Percentiles rank a stretch among this genome's conserved stretches.
Conservation (phyloP, 805 yeast species). For the Maudiozyma pseudohumilis region DNA sequence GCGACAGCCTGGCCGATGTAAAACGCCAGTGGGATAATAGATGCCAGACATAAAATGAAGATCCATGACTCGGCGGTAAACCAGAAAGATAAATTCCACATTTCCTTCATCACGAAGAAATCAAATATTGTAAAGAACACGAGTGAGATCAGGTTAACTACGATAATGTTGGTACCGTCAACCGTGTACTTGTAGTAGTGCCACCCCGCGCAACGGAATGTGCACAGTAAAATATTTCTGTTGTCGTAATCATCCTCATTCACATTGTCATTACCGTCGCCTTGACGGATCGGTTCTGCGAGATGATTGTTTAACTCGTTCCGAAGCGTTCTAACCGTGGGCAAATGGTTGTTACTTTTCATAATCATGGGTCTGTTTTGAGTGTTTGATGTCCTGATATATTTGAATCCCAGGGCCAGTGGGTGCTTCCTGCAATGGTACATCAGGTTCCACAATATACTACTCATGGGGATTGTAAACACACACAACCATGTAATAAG, state of each 20-base stretch:
- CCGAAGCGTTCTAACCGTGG: neutral
- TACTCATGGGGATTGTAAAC: constrained; percentile 89
- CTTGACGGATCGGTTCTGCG: neutral
- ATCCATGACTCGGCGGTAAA: constrained; percentile 52
- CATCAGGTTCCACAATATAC: constrained; percentile 55
- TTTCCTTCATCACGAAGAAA: constrained; percentile 51
- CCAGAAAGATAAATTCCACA: constrained; percentile 26
- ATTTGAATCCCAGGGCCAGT: constrained; percentile 67
- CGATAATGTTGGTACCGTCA: constrained; percentile 90
- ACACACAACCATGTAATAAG: constrained; percentile 70
- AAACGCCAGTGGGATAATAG: constrained; percentile 89
- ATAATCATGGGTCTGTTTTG: constrained; percentile 3
- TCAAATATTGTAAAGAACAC: constrained; percentile 79
- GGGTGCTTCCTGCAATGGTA: constrained; percentile 86
- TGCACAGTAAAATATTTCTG: constrained; percentile 65
- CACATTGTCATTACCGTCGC: constrained; percentile 3
- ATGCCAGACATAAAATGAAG: constrained; percentile 66
- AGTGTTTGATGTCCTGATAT: constrained; percentile 32
- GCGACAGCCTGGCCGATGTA: constrained; percentile 99
- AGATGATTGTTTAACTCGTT: neutral
- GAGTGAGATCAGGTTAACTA: constrained; percentile 70
- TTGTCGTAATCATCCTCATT: constrained; percentile 22
- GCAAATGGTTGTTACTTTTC: constrained; percentile 3
- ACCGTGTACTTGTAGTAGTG: constrained; percentile 94
- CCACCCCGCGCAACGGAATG: constrained; percentile 84